Base-by-base conservation (phyloP, 129 eudicot genomes). In the Sambucus nigra region DNA sequence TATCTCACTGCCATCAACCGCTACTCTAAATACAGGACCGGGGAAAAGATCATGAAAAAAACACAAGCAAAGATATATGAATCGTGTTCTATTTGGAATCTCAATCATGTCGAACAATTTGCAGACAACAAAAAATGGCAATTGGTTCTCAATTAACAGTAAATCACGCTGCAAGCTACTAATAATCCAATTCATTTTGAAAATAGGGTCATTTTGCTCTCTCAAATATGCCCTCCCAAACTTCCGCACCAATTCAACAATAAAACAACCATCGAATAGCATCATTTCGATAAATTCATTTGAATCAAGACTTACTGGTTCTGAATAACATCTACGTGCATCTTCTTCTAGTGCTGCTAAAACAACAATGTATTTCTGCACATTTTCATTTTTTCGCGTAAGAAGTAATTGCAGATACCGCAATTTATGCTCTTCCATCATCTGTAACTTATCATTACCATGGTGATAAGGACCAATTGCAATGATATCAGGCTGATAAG, bases 391-490 rank as follows among this genome's bases (percentile, higher is more conserved):
- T 5, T 18, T 31, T 5, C 56, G 32, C 8, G 8, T 6, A 5
- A 59, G 61, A 40, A 48, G 52, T 16, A 7, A 26, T 1, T 59
- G 25, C 32, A 69, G 27, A 21, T 58, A 68, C 0, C 55, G 45
- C 41, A 1, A 21, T 12, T 68, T 68, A 25, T 51, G 60, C 1
- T 53, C 51, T 24, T 69, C 68, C 68, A 68, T 58, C 60, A 25
- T 40, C 13, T 38, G 3, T 4, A 58, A 20, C 4, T 42, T 28
- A 18, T 24, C 28, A 4, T 51, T 68, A 9, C 51, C 33, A 11
- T 25, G 73, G 32, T 66, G 71, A 57, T 45, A 50, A 25, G 59
- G 68, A 23, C 68, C 68, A 7, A 63, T 63, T 19, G 63, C 32
- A 9, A 57, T 13, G 29, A 57, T 57, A 9, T 57, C 33, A 13